These are phyloP conservation scores for Pythium phragmiticola DNA, from an alignment of 352 stramenopile genomes.

Conservation along the genomic window DNA sequence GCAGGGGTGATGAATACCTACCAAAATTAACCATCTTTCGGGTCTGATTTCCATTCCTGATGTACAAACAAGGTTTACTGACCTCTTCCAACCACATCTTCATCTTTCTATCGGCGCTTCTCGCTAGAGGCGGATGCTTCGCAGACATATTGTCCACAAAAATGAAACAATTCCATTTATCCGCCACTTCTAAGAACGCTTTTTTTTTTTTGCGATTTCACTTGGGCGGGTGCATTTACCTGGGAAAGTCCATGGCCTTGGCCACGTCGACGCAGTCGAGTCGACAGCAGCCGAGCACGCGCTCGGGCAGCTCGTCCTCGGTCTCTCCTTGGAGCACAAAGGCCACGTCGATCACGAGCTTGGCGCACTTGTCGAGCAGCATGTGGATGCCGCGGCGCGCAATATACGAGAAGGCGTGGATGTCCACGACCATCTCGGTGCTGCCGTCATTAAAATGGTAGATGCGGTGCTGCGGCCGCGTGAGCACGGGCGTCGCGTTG, in stretches of 20 bases:
- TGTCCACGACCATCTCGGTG: constrained; percentile 77
- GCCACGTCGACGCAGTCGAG: constrained; percentile 72
- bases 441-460: constrained; percentile 70
- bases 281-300: constrained; percentile 80
- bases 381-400: constrained; percentile 76
- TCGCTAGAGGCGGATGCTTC: background rate
- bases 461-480: constrained; percentile 80
- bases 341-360: constrained; percentile 84
- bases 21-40: constrained; percentile 89
- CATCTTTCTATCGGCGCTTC: too few species aligned
- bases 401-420: constrained; percentile 85
- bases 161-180: background rate
- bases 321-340: constrained; percentile 88
- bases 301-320: constrained; percentile 85
- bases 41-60: constrained; percentile 88
- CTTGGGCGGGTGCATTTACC: constrained; percentile 9
- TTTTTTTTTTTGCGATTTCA: background rate
- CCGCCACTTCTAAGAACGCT: background rate
- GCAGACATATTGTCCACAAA: background rate
- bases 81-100: constrained; percentile 45
- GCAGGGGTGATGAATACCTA: constrained; percentile 73
- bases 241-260: constrained; percentile 55
- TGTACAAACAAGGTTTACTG: constrained; percentile 76
- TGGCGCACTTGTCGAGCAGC: constrained; percentile 71
- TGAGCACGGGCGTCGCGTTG: constrained; percentile 82